Percentiles rank a stretch among this genome's conserved stretches.
These are phyloP conservation scores for Triglochin maritima DNA, from an alignment of 106 monocot species.

Conservation along the genomic window DNA sequence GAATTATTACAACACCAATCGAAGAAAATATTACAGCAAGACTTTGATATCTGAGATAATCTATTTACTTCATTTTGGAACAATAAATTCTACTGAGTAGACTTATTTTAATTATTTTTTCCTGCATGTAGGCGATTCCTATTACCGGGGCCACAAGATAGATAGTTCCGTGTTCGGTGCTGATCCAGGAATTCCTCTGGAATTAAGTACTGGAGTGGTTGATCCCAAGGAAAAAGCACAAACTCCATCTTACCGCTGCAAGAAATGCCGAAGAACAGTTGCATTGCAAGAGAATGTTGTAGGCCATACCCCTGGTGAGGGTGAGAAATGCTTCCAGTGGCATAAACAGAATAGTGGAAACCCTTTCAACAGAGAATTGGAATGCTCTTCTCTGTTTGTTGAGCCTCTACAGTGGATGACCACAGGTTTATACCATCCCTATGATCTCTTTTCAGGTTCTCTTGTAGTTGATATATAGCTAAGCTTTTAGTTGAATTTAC, in stretches of 20 bases:
- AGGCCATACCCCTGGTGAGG: slow-evolving; percentile 73
- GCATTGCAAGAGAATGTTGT: slow-evolving; percentile 81
- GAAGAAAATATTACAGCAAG: too few relatives aligned
- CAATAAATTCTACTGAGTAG: too few relatives aligned
- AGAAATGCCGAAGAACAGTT: slow-evolving; percentile 78
- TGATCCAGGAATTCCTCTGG: slow-evolving; percentile 57
- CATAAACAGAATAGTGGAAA: slow-evolving; percentile 44
- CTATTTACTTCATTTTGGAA: too few relatives aligned
- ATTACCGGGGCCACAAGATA: slow-evolving; percentile 65
- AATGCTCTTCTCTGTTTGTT: slow-evolving; percentile 79
- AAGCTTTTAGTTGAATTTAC: neutral
- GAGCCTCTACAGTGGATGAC: slow-evolving; percentile 93
- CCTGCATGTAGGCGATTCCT: slow-evolving; percentile 53
- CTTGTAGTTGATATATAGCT: too few relatives aligned
- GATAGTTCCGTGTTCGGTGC: slow-evolving; percentile 72
- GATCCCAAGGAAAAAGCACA: slow-evolving; percentile 12
- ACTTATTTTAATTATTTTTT: too few relatives aligned
- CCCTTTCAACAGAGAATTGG: slow-evolving; percentile 30
- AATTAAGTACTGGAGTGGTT: slow-evolving; percentile 14
- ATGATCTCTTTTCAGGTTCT: too few relatives aligned
- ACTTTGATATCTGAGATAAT: too few relatives aligned
- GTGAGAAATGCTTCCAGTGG: slow-evolving; percentile 73
- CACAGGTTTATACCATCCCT: slow-evolving; percentile 25
- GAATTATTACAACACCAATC: too few relatives aligned
- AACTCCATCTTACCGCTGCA: slow-evolving; percentile 61